Percentiles rank a stretch among this genome's conserved stretches.
These are phyloP conservation scores for Colletotrichum sp. DNA, from an alignment of 2,329 filamentous ascomycete genomes.

Conservation along the genomic window DNA sequence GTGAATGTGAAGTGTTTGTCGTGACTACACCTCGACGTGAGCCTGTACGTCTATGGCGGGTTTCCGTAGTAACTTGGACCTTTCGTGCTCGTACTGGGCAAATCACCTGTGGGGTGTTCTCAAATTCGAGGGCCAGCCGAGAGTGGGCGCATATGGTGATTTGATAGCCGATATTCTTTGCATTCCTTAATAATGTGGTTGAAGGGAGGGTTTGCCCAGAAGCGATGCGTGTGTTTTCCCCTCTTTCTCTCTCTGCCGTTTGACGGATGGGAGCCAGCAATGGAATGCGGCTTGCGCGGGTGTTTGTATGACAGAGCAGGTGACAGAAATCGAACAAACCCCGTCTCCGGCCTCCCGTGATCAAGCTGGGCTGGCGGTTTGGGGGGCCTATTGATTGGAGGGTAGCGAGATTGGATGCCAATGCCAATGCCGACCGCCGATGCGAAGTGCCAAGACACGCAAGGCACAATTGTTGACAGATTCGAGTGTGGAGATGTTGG, in stretches of 20 bases:
- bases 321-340: neutral
- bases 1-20: neutral
- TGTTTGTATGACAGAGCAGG: neutral
- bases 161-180: neutral
- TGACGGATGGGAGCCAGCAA: neutral
- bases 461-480: neutral
- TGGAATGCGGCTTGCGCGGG: neutral
- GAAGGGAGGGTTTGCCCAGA: neutral
- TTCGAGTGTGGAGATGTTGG: neutral
- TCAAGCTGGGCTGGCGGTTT: neutral
- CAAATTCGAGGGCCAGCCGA: neutral
- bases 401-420: constrained; percentile 9
- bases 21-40: neutral
- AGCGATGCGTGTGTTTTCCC: neutral
- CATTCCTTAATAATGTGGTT: neutral
- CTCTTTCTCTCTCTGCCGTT: neutral
- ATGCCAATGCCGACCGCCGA: neutral
- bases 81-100: neutral
- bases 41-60: neutral
- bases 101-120: neutral
- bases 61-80: neutral
- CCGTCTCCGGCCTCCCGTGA: neutral
- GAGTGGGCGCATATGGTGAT: neutral
- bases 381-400: neutral
- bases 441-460: constrained; percentile 12